Conservation (phyloP, 495 filamentous ascomycete genomes). For the Penicillium manginii region DNA sequence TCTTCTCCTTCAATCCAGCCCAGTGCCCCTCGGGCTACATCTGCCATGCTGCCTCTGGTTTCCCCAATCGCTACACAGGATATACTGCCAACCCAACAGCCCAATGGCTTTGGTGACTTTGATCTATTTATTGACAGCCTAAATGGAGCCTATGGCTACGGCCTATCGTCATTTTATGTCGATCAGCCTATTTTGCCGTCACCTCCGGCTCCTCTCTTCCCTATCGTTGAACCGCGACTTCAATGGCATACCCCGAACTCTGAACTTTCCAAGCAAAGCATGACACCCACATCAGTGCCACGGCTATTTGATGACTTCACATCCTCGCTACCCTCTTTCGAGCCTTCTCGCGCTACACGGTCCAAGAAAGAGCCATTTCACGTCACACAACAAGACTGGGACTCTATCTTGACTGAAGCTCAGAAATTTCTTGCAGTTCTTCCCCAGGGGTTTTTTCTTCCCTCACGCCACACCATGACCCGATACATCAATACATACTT, state of each 20-base stretch:
- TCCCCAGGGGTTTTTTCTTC: slow-evolving; percentile 33
- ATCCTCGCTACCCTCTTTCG: slow-evolving; percentile 16
- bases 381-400: slow-evolving; percentile 15
- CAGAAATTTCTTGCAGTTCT: not conserved
- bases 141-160: slow-evolving; percentile 16
- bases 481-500: slow-evolving; percentile 30
- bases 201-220: not conserved
- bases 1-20: not conserved
- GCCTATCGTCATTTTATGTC: slow-evolving; percentile 7
- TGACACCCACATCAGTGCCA: slow-evolving; percentile 3
- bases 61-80: not conserved
- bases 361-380: slow-evolving; percentile 1
- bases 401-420: not conserved
- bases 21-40: not conserved
- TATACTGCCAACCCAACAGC: slow-evolving; percentile 12
- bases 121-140: slow-evolving; percentile 6
- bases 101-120: slow-evolving; percentile 10
- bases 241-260: not conserved
- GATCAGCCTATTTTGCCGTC: not conserved
- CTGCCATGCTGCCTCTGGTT: not conserved
- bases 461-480: slow-evolving; percentile 23
- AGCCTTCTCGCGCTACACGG: not conserved
- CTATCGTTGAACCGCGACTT: not conserved
- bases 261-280: not conserved
- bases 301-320: slow-evolving; percentile 22